A percentile compares a stretch with the other conserved stretches of the same genome.
Evolutionary conservation across 2,329 filamentous ascomycete genomes (phyloP).

Genomic region (Neocatenulostroma microsporum): DNA sequence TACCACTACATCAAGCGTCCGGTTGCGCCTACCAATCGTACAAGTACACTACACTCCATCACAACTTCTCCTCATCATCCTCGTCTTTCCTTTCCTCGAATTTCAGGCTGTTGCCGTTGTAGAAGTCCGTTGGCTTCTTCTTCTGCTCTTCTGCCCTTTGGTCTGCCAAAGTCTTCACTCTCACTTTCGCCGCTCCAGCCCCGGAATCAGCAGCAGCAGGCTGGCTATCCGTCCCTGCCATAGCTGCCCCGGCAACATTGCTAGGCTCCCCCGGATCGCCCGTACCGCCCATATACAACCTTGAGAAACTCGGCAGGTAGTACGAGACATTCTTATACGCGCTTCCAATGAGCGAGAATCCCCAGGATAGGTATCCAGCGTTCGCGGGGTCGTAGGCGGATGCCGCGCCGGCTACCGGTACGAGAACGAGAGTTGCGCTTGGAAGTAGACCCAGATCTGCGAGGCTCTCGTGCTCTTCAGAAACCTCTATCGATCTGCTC

Average conservation of each 20-base stretch:
- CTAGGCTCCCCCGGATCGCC: slow-evolving; percentile 14
- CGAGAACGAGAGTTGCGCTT: slow-evolving; percentile 72
- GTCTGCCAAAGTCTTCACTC: slow-evolving; percentile 42
- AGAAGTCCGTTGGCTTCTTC: slow-evolving; percentile 58
- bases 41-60: too few species aligned
- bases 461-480: slow-evolving; percentile 64
- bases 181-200: slow-evolving; percentile 24
- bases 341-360: background rate
- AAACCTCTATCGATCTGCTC: slow-evolving; percentile 63
- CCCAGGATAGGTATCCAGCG: slow-evolving; percentile 5
- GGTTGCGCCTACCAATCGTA: too few species aligned
- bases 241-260: slow-evolving; percentile 18
- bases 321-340: slow-evolving; percentile 4
- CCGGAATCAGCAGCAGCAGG: slow-evolving; percentile 12
- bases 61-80: too few species aligned
- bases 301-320: slow-evolving; percentile 6
- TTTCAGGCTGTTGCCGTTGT: slow-evolving; percentile 83
- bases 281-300: slow-evolving; percentile 22
- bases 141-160: slow-evolving; percentile 29
- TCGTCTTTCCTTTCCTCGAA: slow-evolving; percentile 43
- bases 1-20: too few species aligned
- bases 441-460: slow-evolving; percentile 65
- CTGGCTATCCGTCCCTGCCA: slow-evolving; percentile 12
- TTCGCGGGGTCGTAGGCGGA: slow-evolving; percentile 13
- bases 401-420: slow-evolving; percentile 53